Percentiles rank a stretch among this genome's conserved stretches.
phyloP scores from a whole-genome alignment of 371 early-diverging fungal species.

The Saksenaea oblongispora region DNA sequence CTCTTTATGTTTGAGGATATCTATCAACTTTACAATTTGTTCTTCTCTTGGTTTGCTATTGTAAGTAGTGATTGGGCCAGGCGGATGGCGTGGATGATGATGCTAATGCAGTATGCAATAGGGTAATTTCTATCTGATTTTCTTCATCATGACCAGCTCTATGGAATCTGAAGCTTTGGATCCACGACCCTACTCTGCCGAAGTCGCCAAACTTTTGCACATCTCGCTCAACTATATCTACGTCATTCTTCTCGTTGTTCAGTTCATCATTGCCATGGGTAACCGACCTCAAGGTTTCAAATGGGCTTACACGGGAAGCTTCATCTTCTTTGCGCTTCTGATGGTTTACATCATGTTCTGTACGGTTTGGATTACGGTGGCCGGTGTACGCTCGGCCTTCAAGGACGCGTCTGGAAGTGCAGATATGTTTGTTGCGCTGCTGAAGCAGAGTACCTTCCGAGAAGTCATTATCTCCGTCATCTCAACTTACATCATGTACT shows the following conservation, averaged over 20 bases:
- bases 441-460: constrained; percentile 45
- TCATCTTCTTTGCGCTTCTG: constrained; percentile 53
- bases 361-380: constrained; percentile 52
- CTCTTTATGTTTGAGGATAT: constrained; percentile 62
- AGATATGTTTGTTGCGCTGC: constrained; percentile 21
- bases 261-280: constrained; percentile 76
- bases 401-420: constrained; percentile 11
- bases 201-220: constrained; percentile 28
- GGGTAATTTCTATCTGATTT: constrained; percentile 74
- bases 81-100: too few species aligned
- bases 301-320: constrained; percentile 42
- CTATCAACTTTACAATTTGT: constrained; percentile 57
- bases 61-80: constrained; percentile 31
- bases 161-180: constrained; percentile 22
- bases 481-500: constrained; percentile 69
- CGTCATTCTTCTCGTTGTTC: constrained; percentile 56
- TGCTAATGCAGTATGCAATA: constrained; percentile 12
- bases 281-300: constrained; percentile 77
- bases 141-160: constrained; percentile 63
- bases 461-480: constrained; percentile 60
- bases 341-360: constrained; percentile 66
- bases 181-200: constrained; percentile 46
- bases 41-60: constrained; percentile 76
- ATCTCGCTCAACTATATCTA: constrained; percentile 57
- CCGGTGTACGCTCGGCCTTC: constrained; percentile 41